phyloP scores from a whole-genome alignment of 192 early-diverging fungal species.

The Podila epicladia region DNA sequence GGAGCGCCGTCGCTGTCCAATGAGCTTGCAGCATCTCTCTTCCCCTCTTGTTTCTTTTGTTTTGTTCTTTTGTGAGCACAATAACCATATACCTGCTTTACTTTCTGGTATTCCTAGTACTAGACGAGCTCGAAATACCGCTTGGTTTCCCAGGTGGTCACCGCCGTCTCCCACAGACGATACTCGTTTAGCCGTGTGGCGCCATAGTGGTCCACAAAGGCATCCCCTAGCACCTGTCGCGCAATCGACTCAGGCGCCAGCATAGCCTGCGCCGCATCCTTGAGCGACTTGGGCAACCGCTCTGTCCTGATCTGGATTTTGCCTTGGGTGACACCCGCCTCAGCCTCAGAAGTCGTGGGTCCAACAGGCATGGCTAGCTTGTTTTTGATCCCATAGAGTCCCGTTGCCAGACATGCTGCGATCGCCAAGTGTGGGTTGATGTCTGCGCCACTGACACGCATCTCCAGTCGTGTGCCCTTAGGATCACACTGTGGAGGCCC shows the following conservation, averaged over 20 bases:
- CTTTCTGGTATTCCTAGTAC: neutral
- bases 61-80: neutral
- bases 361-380: conserved; percentile 60
- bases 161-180: conserved; percentile 71
- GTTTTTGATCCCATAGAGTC: conserved; percentile 74
- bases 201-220: conserved; percentile 80
- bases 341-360: conserved; percentile 29
- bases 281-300: conserved; percentile 62
- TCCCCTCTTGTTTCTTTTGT: neutral
- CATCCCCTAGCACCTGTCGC: conserved; percentile 73
- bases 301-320: conserved; percentile 22
- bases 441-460: conserved; percentile 87
- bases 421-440: conserved; percentile 82
- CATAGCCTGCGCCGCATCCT: conserved; percentile 71
- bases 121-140: conserved; percentile 72
- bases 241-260: conserved; percentile 67
- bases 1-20: neutral
- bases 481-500: conserved; percentile 74
- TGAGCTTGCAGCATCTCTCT: neutral
- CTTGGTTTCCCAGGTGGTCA: conserved; percentile 75
- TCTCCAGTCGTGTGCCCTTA: conserved; percentile 75
- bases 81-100: neutral
- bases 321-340: conserved; percentile 10
- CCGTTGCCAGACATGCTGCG: conserved; percentile 75
- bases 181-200: conserved; percentile 76